phyloP scores from a whole-genome alignment of 441 rosid genomes.

The Erysimum pusillum region DNA sequence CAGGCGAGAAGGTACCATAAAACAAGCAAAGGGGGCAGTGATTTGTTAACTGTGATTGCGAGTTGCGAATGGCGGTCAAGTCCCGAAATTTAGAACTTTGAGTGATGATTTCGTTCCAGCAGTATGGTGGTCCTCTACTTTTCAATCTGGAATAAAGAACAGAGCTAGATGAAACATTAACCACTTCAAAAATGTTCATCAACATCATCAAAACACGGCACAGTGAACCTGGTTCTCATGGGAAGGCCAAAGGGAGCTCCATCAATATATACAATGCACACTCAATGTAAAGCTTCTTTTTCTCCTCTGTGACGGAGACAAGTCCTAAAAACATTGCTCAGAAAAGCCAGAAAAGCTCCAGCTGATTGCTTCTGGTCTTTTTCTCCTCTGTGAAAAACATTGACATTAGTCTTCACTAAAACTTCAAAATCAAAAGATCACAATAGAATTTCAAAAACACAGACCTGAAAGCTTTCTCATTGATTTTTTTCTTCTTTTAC shows the following conservation, averaged over 20 bases:
- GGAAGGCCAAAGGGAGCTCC: conserved; percentile 97
- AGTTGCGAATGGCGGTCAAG: conserved; percentile 89
- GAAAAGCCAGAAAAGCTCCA: too few species aligned
- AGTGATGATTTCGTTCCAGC: conserved; percentile 91
- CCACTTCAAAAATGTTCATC: neutral
- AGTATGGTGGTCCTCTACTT: conserved; percentile 75
- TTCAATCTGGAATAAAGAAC: conserved; percentile 69
- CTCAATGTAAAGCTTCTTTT: conserved; percentile 69
- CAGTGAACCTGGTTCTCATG: conserved; percentile 75
- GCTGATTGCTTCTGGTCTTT: too few species aligned
- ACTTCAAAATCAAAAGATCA: too few species aligned
- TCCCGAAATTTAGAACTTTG: conserved; percentile 91
- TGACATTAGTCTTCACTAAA: too few species aligned
- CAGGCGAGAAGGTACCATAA: conserved; percentile 1
- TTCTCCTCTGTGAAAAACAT: too few species aligned
- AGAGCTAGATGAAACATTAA: conserved; percentile 6
- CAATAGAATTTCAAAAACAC: too few species aligned
- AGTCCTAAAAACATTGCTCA: too few species aligned
- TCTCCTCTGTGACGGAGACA: conserved; percentile 59
- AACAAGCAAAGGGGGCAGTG: conserved; percentile 21
- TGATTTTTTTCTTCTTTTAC: neutral
- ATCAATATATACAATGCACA: conserved; percentile 79
- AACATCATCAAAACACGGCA: conserved; percentile 11
- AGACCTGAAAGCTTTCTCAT: too few species aligned
- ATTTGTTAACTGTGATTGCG: conserved; percentile 76